These are phyloP conservation scores for Mycena indigotica DNA, from an alignment of 768 basidiomycete genomes.

Conservation along the genomic window DNA sequence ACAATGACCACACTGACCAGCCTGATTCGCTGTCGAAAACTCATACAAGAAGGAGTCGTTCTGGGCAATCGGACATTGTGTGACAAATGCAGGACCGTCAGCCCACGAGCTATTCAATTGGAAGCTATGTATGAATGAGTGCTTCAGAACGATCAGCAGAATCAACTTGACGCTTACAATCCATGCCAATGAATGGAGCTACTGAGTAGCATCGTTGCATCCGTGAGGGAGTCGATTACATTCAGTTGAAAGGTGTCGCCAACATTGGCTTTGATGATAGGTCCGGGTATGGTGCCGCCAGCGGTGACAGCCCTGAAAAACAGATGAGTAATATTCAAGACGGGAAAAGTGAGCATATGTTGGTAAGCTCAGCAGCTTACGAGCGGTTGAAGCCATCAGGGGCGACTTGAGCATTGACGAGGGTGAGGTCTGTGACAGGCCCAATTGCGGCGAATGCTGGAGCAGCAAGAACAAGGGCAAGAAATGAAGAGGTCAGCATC, in stretches of 20 bases:
- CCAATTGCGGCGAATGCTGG: constrained; percentile 1
- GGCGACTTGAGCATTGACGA: constrained; percentile 34
- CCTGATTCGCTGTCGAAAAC: constrained; percentile 20
- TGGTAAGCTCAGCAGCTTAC: constrained; percentile 38
- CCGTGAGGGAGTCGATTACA: constrained; percentile 36
- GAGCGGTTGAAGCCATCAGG: constrained; percentile 37
- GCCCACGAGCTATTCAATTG: neutral
- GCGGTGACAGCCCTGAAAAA: neutral
- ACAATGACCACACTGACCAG: too few species aligned
- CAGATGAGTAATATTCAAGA: constrained; percentile 42
- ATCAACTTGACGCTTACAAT: neutral
- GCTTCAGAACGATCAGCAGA: neutral
- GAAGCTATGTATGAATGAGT: neutral
- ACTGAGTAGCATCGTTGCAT: constrained; percentile 36
- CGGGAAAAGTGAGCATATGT: too few species aligned
- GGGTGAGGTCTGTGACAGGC: constrained; percentile 25
- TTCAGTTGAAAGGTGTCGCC: neutral
- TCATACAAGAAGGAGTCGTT: constrained; percentile 2
- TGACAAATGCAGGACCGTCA: constrained; percentile 7
- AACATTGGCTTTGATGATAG: neutral
- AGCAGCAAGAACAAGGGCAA: neutral
- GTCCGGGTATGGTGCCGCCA: neutral
- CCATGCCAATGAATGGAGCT: constrained; percentile 32
- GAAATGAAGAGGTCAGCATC: neutral
- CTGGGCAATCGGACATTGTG: constrained; percentile 6